Conservation (phyloP, 164 flowering plant genomes). For the Chimonanthus salicifolius region DNA sequence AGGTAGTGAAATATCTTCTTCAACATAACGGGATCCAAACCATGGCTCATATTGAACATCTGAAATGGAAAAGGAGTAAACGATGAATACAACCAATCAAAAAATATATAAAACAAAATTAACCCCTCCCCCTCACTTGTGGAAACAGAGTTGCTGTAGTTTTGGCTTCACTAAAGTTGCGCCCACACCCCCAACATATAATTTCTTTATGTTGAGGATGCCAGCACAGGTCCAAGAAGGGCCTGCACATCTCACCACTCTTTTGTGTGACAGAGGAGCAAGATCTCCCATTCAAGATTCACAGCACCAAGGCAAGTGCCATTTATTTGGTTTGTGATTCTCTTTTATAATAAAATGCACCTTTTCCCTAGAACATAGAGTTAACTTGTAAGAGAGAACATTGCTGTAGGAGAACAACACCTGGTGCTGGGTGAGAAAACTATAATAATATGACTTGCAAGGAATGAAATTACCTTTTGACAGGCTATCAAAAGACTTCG, state of each 20-base stretch:
- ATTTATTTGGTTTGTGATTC: background rate
- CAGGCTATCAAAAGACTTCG: slow-evolving; percentile 48
- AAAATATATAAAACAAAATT: background rate
- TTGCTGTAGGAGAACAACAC: background rate
- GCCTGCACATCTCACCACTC: background rate
- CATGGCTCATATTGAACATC: slow-evolving; percentile 77
- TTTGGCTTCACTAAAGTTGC: no score
- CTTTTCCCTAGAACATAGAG: background rate
- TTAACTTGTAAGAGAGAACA: background rate
- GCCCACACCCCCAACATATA: no score
- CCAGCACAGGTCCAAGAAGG: background rate
- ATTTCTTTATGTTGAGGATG: background rate
- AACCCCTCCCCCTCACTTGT: no score
- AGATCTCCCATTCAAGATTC: background rate
- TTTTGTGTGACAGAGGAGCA: background rate
- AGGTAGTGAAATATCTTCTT: slow-evolving; percentile 64
- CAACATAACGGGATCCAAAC: slow-evolving; percentile 76
- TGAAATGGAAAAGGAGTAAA: slow-evolving; percentile 20
- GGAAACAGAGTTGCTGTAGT: no score
- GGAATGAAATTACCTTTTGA: slow-evolving; percentile 40
- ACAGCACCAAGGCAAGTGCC: background rate
- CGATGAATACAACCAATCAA: background rate
- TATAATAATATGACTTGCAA: background rate
- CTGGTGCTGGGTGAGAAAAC: background rate
- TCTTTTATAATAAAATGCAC: no score